Evolutionary conservation across 2,329 filamentous ascomycete genomes (phyloP), one percentile per base, ranked within the genome.

Genomic region (Colletotrichum tofieldiae): DNA sequence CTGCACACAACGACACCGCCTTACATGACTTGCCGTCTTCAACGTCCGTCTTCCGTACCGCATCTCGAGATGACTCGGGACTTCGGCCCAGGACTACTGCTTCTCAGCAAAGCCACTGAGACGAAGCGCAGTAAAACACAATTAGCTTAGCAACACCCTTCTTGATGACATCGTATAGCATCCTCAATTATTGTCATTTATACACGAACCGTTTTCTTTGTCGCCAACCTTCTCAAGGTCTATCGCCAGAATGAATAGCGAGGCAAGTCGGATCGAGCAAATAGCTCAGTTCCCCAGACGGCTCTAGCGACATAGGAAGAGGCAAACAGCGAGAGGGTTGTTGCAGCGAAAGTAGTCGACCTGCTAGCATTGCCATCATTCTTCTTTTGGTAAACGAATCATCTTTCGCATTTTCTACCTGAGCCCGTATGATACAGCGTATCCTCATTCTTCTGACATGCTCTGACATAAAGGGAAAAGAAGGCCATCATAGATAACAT

Each of bases 1-100:
- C 20, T 11, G n/a, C 12, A 35, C 45, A 14, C 2, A 37, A 73
- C 32, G 74, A 63, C 1, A 37, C 88, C 29, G 75, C 81, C n/a
- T 74, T 89, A 49, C 84, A 87, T 72, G 81, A 85, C 35, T 76
- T 89, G 74, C 85, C 86, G 1, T 91, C 90, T 2, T 91, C 90
- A 6, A 91, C 88, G 1, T 92, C 90, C 0, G 90, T 92, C 0
- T 92, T 92, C 74, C 83, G 87, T 11, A 92, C 90, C 0, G 86
- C 86, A 1, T 88, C 86, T 37, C 18, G 5, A 54, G 72, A 74
- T 3, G 32, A 52, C 6, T 39, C 65, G 2, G 71, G 59, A 1
- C 26, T 66, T 4, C 61, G 71, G 12, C 5, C 67, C 0, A 56
- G 70, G 18, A 5, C 39, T 1, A 6, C 5, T 0, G 14, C 29